Conservation (phyloP, 148 eudicot species). For the Polygonum maritimum region DNA sequence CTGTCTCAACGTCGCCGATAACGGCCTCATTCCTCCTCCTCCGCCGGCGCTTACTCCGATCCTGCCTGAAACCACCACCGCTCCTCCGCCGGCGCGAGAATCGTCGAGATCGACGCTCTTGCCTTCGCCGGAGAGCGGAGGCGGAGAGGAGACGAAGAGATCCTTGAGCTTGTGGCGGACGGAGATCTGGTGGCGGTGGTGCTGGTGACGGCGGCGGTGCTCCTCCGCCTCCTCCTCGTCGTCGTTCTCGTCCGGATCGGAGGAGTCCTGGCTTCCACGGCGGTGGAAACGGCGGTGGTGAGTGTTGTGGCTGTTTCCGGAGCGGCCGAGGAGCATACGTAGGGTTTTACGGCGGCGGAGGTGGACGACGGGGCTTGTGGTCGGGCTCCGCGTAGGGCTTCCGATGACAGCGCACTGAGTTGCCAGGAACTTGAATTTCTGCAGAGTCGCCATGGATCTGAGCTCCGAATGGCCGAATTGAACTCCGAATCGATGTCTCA, state of each 20-base stretch:
- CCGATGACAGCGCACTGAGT: conserved; percentile 70
- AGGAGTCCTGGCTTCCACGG: conserved; percentile 17
- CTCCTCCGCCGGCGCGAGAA: conserved; percentile 16
- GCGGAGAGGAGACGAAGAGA: conserved; percentile 63
- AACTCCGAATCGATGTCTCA: not conserved
- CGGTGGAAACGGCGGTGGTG: conserved; percentile 25
- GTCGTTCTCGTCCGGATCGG: conserved; percentile 12
- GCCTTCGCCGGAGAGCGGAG: conserved; percentile 27
- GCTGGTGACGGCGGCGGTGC: not conserved
- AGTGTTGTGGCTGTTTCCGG: conserved; percentile 1
- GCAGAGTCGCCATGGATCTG: conserved; percentile 49
- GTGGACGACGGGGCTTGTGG: conserved; percentile 77
- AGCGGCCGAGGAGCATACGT: conserved; percentile 68
- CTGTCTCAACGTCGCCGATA: conserved; percentile 66
- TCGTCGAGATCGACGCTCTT: conserved; percentile 14
- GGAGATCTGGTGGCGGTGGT: conserved; percentile 14
- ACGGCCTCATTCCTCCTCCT: conserved; percentile 30
- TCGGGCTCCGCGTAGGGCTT: conserved; percentile 69
- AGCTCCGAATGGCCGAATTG: not conserved
- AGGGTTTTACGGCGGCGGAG: conserved; percentile 96
- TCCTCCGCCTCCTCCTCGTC: not conserved
- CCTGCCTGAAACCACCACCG: conserved; percentile 4
- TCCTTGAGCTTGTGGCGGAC: conserved; percentile 65
- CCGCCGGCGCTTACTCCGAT: not conserved
- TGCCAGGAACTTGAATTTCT: conserved; percentile 79